A percentile compares a stretch with the other conserved stretches of the same genome.
phyloP scores from a whole-genome alignment of 2,329 filamentous ascomycete species.

The Penicillium griseofulvum region DNA sequence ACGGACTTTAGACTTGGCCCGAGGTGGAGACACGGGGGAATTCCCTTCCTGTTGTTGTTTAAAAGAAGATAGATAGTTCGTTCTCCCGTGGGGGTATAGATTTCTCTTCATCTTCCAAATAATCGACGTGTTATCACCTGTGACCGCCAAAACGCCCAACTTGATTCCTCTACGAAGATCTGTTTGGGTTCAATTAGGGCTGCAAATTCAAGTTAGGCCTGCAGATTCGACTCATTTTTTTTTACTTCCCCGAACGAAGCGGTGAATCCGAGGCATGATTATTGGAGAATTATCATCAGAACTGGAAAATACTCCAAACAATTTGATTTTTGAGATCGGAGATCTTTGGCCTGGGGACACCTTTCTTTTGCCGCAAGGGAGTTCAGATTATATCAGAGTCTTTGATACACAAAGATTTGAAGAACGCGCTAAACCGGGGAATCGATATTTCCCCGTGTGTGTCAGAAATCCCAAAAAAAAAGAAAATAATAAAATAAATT shows the following conservation, averaged over 20 bases:
- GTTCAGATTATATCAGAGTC: background rate
- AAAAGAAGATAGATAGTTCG: background rate
- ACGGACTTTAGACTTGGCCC: constrained; percentile 4
- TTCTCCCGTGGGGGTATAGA: background rate
- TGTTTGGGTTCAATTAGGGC: constrained; percentile 5
- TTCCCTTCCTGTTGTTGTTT: background rate
- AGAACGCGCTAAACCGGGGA: background rate
- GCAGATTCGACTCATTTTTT: background rate
- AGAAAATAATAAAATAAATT: background rate
- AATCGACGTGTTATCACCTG: background rate
- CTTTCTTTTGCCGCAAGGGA: constrained; percentile 10
- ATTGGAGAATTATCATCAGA: background rate
- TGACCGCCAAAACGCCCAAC: constrained; percentile 9
- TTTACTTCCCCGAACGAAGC: background rate
- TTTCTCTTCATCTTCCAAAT: background rate
- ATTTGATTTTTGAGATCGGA: constrained; percentile 11
- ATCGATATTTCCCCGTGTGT: constrained; percentile 3
- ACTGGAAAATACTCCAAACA: constrained; percentile 4
- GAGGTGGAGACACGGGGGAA: constrained; percentile 7
- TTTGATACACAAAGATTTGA: background rate
- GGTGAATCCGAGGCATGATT: constrained; percentile 6
- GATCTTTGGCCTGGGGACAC: constrained; percentile 2
- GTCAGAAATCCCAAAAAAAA: background rate
- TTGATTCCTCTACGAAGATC: background rate
- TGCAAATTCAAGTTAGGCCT: background rate